Percentiles rank a stretch among this genome's conserved stretches.
phyloP scores from a whole-genome alignment of 2,329 filamentous ascomycete species.

The Mollisiaceae sp. region DNA sequence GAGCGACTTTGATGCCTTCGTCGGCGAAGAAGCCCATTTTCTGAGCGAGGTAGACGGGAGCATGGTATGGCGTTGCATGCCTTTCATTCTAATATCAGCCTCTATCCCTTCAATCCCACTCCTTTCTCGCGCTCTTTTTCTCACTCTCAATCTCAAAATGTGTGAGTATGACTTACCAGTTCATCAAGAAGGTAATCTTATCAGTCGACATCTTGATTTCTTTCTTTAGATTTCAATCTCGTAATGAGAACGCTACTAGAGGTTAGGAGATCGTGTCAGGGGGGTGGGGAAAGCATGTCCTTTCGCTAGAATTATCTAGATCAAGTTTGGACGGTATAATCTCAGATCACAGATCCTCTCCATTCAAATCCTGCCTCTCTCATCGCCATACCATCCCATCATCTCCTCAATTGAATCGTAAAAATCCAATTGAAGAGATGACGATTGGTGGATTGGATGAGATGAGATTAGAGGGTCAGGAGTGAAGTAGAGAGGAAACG shows the following conservation, averaged over 20 bases:
- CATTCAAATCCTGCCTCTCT: neutral
- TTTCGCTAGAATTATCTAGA: slow-evolving; percentile 89
- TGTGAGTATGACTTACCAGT: slow-evolving; percentile 62
- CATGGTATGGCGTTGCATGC: slow-evolving; percentile 83
- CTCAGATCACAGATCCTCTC: slow-evolving; percentile 61
- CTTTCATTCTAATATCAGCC: slow-evolving; percentile 50
- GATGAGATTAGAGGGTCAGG: slow-evolving; percentile 1
- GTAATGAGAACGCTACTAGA: slow-evolving; percentile 37
- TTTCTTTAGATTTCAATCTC: neutral
- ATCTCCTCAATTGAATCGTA: slow-evolving; percentile 1
- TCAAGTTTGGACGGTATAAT: slow-evolving; percentile 82
- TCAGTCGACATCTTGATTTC: slow-evolving; percentile 70
- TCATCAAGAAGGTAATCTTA: slow-evolving; percentile 84
- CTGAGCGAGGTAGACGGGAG: slow-evolving; percentile 77
- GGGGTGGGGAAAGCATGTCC: slow-evolving; percentile 67
- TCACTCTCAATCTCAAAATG: neutral
- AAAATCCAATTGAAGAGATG: too few species aligned
- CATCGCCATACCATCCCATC: neutral
- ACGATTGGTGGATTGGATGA: neutral
- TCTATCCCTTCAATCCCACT: slow-evolving; percentile 10
- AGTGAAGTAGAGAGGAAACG: slow-evolving; percentile 15
- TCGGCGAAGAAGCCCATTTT: slow-evolving; percentile 76
- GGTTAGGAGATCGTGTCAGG: slow-evolving; percentile 50
- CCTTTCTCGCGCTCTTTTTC: neutral
- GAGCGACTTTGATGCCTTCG: slow-evolving; percentile 77